phyloP scores from a whole-genome alignment of 1,139 yeast species.

The Geotrichum bryndzae region DNA sequence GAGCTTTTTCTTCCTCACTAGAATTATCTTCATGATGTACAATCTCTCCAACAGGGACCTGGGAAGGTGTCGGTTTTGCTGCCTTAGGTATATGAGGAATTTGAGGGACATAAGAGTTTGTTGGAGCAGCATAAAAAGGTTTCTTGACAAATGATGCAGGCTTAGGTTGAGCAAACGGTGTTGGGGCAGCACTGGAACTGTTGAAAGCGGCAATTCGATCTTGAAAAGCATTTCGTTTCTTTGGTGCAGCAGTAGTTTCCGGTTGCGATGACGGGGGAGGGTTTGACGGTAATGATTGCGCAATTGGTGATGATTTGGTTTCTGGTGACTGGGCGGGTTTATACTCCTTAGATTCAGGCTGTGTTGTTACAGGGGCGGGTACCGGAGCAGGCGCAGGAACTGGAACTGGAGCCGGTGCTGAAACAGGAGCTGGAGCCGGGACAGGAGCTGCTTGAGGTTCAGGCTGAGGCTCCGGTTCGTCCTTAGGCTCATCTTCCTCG shows the following conservation, averaged over 20 bases:
- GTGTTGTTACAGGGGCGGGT: not conserved
- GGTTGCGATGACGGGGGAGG: not conserved
- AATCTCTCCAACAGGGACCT: slow-evolving; percentile 20
- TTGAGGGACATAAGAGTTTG: slow-evolving; percentile 39
- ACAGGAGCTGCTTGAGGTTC: slow-evolving; percentile 4
- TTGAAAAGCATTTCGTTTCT: slow-evolving; percentile 33
- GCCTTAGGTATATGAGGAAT: slow-evolving; percentile 14
- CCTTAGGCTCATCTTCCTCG: slow-evolving; percentile 40
- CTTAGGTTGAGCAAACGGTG: slow-evolving; percentile 27
- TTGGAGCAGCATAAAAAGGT: slow-evolving; percentile 38
- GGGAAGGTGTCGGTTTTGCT: slow-evolving; percentile 18
- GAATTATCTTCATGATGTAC: slow-evolving; percentile 20
- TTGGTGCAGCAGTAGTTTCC: not conserved
- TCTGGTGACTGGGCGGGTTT: not conserved
- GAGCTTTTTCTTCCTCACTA: slow-evolving; percentile 43
- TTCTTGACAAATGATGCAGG: slow-evolving; percentile 37
- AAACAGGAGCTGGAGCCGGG: slow-evolving; percentile 19
- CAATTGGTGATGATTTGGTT: not conserved
- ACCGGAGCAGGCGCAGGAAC: slow-evolving; percentile 7
- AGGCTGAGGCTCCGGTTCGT: slow-evolving; percentile 64
- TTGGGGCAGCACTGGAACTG: slow-evolving; percentile 36
- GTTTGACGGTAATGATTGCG: not conserved
- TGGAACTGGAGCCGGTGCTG: slow-evolving; percentile 10
- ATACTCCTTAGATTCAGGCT: slow-evolving; percentile 11
- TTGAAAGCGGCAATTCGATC: slow-evolving; percentile 45